These are phyloP conservation scores for Alternaria triticimaculans DNA, from an alignment of 2,329 filamentous ascomycete species.

Conservation along the genomic window DNA sequence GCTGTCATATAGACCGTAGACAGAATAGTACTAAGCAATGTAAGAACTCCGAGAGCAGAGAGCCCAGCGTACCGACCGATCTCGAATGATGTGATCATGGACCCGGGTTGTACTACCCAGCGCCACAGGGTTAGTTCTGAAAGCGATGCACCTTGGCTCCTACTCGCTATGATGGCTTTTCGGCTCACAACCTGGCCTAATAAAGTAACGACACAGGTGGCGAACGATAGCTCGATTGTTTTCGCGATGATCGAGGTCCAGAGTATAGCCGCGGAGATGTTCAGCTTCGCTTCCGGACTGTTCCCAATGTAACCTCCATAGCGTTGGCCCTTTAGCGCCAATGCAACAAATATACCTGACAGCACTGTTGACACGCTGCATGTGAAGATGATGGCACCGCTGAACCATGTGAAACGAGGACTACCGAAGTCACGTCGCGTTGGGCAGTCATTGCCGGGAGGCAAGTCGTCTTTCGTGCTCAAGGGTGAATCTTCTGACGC, in stretches of 20 bases:
- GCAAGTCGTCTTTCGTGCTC: background rate
- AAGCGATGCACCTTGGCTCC: too few relatives aligned
- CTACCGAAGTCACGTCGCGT: slow-evolving; percentile 36
- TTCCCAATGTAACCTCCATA: background rate
- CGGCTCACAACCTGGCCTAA: too few relatives aligned
- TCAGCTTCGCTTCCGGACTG: background rate
- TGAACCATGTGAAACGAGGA: slow-evolving; percentile 53
- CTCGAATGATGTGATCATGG: too few relatives aligned
- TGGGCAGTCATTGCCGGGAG: background rate
- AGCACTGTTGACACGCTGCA: slow-evolving; percentile 68
- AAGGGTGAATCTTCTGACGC: background rate
- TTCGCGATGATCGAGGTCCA: background rate
- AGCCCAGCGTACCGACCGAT: too few relatives aligned
- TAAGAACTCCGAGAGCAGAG: too few relatives aligned
- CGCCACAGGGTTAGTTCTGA: too few relatives aligned
- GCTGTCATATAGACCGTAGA: too few relatives aligned
- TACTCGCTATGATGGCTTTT: too few relatives aligned
- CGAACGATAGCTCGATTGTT: background rate
- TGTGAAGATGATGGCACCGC: slow-evolving; percentile 45
- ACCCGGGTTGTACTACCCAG: too few relatives aligned
- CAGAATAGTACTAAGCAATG: too few relatives aligned
- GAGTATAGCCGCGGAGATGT: background rate
- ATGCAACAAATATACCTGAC: slow-evolving; percentile 66
- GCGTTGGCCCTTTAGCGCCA: slow-evolving; percentile 64
- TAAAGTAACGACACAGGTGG: too few relatives aligned